A percentile compares a stretch with the other conserved stretches of the same genome.
Conservation (phyloP, 1,284 basidiomycete genomes). For the Ustanciosporium gigantosporum region DNA sequence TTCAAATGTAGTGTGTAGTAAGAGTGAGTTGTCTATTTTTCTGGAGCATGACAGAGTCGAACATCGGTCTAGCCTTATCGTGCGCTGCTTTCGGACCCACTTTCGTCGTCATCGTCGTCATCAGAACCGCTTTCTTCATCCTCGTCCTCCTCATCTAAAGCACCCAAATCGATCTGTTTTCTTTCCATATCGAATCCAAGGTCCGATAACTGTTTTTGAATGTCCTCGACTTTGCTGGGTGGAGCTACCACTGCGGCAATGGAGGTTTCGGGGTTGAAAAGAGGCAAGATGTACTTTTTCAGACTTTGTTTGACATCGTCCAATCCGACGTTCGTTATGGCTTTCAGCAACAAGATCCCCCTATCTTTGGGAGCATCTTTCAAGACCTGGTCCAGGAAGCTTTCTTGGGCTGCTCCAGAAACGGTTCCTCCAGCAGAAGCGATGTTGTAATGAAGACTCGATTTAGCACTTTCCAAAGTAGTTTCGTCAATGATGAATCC, state of each 20-base stretch:
- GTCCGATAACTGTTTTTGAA: slow-evolving; percentile 69
- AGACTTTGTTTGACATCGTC: slow-evolving; percentile 75
- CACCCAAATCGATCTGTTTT: slow-evolving; percentile 71
- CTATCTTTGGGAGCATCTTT: slow-evolving; percentile 46
- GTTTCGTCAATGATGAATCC: slow-evolving; percentile 72
- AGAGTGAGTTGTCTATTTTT: too few species aligned
- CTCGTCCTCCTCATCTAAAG: slow-evolving; percentile 18
- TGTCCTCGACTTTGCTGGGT: slow-evolving; percentile 76
- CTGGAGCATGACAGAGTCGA: too few species aligned
- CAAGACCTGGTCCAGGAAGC: slow-evolving; percentile 46
- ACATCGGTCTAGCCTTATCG: too few species aligned
- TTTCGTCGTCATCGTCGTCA: slow-evolving; percentile 9
- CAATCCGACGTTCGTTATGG: slow-evolving; percentile 70
- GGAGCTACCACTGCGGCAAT: slow-evolving; percentile 81
- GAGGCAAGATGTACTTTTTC: slow-evolving; percentile 77
- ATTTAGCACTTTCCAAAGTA: slow-evolving; percentile 87
- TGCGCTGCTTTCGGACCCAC: too few species aligned
- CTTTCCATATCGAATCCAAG: slow-evolving; percentile 80
- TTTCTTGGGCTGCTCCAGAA: slow-evolving; percentile 71
- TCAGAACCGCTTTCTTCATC: slow-evolving; percentile 6
- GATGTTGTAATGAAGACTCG: slow-evolving; percentile 81
- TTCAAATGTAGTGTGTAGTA: too few species aligned
- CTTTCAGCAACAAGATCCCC: slow-evolving; percentile 39
- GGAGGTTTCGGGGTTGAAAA: slow-evolving; percentile 79
- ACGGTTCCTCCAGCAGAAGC: slow-evolving; percentile 82